A percentile compares a stretch with the other conserved stretches of the same genome.
Conservation (phyloP, 2,329 filamentous ascomycete genomes). For the Botrytis medusae region DNA sequence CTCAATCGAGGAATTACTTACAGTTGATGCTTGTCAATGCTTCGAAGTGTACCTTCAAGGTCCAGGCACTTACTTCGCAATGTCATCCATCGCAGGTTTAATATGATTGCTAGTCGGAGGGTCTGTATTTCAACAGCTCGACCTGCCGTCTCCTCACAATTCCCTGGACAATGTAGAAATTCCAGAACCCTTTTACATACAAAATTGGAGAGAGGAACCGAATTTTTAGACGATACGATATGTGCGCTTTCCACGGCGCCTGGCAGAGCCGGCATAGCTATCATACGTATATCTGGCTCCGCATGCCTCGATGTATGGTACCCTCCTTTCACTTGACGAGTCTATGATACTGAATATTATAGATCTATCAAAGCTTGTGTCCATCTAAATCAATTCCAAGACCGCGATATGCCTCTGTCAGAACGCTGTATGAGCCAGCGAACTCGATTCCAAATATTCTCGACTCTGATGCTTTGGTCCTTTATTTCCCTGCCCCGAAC, state of each 20-base stretch:
- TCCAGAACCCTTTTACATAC: not conserved
- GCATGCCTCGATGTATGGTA: slow-evolving; percentile 63
- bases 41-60: slow-evolving; percentile 16
- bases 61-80: not conserved
- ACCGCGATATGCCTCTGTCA: slow-evolving; percentile 66
- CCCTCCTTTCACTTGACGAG: slow-evolving; percentile 18
- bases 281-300: slow-evolving; percentile 82
- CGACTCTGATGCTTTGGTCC: slow-evolving; percentile 68
- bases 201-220: not conserved
- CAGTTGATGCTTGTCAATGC: slow-evolving; percentile 22
- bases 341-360: slow-evolving; percentile 26
- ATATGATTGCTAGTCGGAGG: not conserved
- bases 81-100: not conserved
- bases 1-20: not conserved
- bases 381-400: slow-evolving; percentile 54
- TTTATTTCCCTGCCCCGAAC: slow-evolving; percentile 76
- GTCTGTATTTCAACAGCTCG: not conserved
- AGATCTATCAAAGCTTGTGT: slow-evolving; percentile 66
- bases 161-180: not conserved
- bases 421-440: slow-evolving; percentile 67
- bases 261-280: slow-evolving; percentile 85
- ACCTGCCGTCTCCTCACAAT: too few species aligned
- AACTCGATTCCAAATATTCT: slow-evolving; percentile 41
- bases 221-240: slow-evolving; percentile 58
- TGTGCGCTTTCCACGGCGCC: slow-evolving; percentile 88